Conservation (phyloP, 257 asterid genomes). For the Jacaranda copaia region DNA sequence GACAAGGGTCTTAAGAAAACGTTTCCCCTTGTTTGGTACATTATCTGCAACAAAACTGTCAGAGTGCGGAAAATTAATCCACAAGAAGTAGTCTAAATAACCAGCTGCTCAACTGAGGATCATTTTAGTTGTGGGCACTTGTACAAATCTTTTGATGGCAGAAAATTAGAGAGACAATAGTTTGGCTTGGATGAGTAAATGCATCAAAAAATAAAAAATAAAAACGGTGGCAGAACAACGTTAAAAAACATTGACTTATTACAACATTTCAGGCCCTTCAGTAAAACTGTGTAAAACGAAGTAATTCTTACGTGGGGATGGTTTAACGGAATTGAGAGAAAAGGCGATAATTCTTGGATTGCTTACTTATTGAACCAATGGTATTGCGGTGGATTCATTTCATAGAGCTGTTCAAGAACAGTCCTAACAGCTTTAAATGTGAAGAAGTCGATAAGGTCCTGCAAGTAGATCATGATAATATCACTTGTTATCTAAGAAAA, state of each 20-base stretch:
- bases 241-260: no score
- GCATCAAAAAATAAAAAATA: no score
- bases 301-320: no score
- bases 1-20: conserved; percentile 64
- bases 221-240: no score
- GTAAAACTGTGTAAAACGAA: no score
- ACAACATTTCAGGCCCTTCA: no score
- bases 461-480: conserved; percentile 18
- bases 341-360: background rate
- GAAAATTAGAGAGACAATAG: no score
- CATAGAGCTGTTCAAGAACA: conserved; percentile 74
- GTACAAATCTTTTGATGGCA: no score
- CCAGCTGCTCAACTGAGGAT: background rate
- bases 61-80: background rate
- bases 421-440: conserved; percentile 76
- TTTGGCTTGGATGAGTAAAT: no score
- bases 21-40: conserved; percentile 53
- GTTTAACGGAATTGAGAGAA: background rate
- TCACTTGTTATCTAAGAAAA: background rate
- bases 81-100: background rate
- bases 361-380: conserved; percentile 73
- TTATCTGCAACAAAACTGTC: conserved; percentile 67
- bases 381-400: conserved; percentile 72
- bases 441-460: conserved; percentile 61
- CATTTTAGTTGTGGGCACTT: background rate